Conservation (phyloP, 805 yeast genomes). For the Metschnikowia bowlesiae region DNA sequence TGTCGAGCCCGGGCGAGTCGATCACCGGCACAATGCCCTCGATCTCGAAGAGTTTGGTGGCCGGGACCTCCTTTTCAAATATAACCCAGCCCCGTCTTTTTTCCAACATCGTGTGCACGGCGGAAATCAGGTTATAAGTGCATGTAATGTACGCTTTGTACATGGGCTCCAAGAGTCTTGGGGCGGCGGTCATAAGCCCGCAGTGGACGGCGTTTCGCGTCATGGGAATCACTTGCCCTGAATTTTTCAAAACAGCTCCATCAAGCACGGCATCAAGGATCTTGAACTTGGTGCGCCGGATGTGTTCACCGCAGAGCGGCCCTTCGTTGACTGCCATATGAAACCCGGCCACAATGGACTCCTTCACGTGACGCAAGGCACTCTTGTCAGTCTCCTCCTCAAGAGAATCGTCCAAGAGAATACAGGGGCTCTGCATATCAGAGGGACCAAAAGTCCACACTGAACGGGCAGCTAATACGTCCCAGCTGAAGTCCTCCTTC, state of each 20-base stretch:
- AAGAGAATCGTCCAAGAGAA: conserved; percentile 67
- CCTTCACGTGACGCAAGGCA: conserved; percentile 42
- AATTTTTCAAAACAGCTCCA: conserved; percentile 46
- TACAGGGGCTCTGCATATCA: conserved; percentile 43
- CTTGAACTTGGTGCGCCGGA: conserved; percentile 65
- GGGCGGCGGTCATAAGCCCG: conserved; percentile 72
- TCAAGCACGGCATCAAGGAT: conserved; percentile 59
- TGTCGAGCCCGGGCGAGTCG: conserved; percentile 85
- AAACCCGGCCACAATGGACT: conserved; percentile 70
- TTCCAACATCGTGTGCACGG: conserved; percentile 46
- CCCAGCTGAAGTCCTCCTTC: conserved; percentile 67
- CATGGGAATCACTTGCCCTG: conserved; percentile 76
- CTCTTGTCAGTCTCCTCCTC: conserved; percentile 62
- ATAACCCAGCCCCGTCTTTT: conserved; percentile 64
- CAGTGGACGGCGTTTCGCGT: conserved; percentile 79
- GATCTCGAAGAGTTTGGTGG: conserved; percentile 62
- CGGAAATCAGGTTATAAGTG: conserved; percentile 42
- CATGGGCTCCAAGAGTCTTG: conserved; percentile 78
- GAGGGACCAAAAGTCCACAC: conserved; percentile 75
- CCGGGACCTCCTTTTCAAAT: conserved; percentile 54
- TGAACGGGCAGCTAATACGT: conserved; percentile 74
- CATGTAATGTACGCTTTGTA: conserved; percentile 60
- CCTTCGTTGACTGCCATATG: conserved; percentile 82
- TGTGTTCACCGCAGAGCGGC: conserved; percentile 85
- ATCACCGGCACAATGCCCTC: conserved; percentile 76